Evolutionary conservation across 495 filamentous ascomycete species (phyloP), one percentile per base, ranked within the genome.

Genomic region (Umbilicaria muhlenbergii): DNA sequence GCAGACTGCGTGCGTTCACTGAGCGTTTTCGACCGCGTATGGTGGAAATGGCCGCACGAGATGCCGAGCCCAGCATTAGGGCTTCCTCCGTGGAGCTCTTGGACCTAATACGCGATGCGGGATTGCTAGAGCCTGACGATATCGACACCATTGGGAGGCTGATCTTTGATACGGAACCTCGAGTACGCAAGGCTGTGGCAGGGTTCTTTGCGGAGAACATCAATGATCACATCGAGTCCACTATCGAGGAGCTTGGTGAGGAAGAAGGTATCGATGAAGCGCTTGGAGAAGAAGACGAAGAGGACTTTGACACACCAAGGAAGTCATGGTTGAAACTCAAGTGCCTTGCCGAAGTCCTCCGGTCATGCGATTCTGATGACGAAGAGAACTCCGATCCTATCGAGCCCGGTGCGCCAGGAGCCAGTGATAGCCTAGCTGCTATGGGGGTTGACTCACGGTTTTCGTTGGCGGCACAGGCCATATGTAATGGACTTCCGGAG

Each of bases 271-370:
- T 91, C 5, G 77, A 81, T 18, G 85, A 88, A 21, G 60, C 68
- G 17, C 60, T 80, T 13, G 66, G 65, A 5, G 72, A 81, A 17
- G 66, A 71, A 32, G 70, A 73, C 12, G 63, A 66, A 28, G 82
- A 86, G 15, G 79, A 91, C 47, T 82, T 70, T 45, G 78, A 82
- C 17, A 71, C 70, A 0, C 84, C 87, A 0, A 78, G 82, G 52
- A 65, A 75, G 36, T 77, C 78, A 16, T 98, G 91, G 91, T 74
- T 96, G 44, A 85, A 80, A 51, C 78, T 87, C 51, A 98, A 96
- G 62, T 86, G 81, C 45, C 69, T 98, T 4, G 82, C 76, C 1
- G 87, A 94, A 55, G 77, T 81, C 12, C 67, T 98, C n/a, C 69
- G 78, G 13, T 66, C 73, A 4, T 96, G 94, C 48, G 83, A 92